Percentiles rank a stretch among this genome's conserved stretches.
These are phyloP conservation scores for Termitomyces sp. DNA, from an alignment of 1,284 basidiomycete genomes.

Conservation along the genomic window DNA sequence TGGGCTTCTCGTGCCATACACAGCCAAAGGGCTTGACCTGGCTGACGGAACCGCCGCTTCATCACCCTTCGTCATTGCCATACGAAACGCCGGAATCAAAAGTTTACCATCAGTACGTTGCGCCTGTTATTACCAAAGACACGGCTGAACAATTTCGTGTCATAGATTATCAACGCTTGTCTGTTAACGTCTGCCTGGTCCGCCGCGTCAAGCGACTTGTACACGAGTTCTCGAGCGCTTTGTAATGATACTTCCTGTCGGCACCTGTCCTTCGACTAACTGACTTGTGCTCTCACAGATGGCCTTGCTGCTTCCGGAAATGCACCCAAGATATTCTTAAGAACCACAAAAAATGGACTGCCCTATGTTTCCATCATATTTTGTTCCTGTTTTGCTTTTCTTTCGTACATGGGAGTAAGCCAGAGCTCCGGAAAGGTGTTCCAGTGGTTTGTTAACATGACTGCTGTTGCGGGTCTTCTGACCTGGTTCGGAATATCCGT, in stretches of 20 bases:
- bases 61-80: conserved; percentile 83
- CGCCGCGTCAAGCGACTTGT: conserved; percentile 80
- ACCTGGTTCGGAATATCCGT: conserved; percentile 84
- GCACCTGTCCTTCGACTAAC: conserved; percentile 25
- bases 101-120: conserved; percentile 54
- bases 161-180: conserved; percentile 79
- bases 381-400: conserved; percentile 62
- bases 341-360: conserved; percentile 65
- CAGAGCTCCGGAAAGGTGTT: conserved; percentile 61
- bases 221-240: conserved; percentile 77
- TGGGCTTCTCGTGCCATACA: conserved; percentile 73
- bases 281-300: conserved; percentile 37
- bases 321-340: conserved; percentile 72
- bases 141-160: neutral
- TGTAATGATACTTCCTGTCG: conserved; percentile 72
- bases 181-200: conserved; percentile 85
- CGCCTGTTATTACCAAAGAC: neutral
- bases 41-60: conserved; percentile 54
- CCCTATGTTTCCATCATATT: conserved; percentile 71
- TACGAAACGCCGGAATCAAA: conserved; percentile 69
- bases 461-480: conserved; percentile 54
- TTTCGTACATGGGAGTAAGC: conserved; percentile 71
- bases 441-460: conserved; percentile 76
- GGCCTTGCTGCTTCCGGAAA: conserved; percentile 73
- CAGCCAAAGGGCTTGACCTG: conserved; percentile 52